Evolutionary conservation across 176 grass and related monocot genomes (phyloP), one percentile per base, ranked within the genome.

Genomic region (Eragrostis curvula): DNA sequence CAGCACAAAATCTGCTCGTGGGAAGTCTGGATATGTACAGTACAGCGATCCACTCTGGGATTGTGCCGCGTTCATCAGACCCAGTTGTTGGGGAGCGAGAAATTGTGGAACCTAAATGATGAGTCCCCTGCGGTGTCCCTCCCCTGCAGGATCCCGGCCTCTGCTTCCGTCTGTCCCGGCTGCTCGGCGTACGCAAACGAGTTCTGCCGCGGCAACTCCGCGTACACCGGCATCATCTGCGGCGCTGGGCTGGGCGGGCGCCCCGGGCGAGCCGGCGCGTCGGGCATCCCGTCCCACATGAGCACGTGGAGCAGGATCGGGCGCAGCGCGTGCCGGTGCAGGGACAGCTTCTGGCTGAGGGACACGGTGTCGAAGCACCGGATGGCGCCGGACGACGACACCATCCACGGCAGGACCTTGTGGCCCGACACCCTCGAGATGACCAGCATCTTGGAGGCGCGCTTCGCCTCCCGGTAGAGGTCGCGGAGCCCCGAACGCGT

Each of bases 361-460:
- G 96, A 98, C 47, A 98, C 88, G 24, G 96, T 98, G 82, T 98
- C 96, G 58, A 98, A 98, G 84, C 96, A 98, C 53, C 93, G 91
- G 60, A 96, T 91, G 48, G 87, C 93, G 43, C 93, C 93, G 27
- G 84, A 88, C 58, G 93, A 86, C 5, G 93, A 99, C n/a, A 90
- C 90, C 71, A 94, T 83, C 96, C 96, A 99, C 42, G 93, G 92
- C 44, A 99, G 87, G 8, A 96, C 89, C 82, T 99, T 96, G 6
- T 82, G 44, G 77, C 90, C 91, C 0, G 90, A 89, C 44, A 99
- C 96, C 81, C 93, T 89, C n/a, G 96, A 99, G 79, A 99, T 86
- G 39, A 99, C 89, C 83, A 99, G 84, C 78, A 96, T 85, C 78
- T 94, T 99, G 47, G 82, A 88, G 39, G 89, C 85, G 9, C 80